Evolutionary conservation across 495 filamentous ascomycete genomes (phyloP).

Genomic region (Penicillium lividum): DNA sequence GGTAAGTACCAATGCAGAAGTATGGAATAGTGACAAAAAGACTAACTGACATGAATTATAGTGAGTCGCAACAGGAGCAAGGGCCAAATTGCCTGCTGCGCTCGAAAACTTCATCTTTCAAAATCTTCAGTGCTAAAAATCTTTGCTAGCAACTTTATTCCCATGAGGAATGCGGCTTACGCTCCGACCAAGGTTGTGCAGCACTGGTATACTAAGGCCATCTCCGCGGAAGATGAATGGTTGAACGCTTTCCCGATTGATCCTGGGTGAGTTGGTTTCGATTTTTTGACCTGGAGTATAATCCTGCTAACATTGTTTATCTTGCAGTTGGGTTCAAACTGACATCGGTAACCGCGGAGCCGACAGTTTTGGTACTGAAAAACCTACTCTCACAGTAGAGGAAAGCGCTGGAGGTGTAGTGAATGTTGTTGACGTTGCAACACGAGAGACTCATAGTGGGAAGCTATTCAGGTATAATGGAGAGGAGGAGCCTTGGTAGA

Average conservation of each 20-base stretch:
- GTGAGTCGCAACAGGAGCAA: neutral
- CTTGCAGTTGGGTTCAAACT: conserved; percentile 36
- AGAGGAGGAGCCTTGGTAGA: conserved; percentile 8
- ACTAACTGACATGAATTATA: neutral
- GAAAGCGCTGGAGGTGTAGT: conserved; percentile 39
- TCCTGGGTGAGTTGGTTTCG: conserved; percentile 15
- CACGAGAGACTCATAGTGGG: conserved; percentile 41
- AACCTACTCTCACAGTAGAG: conserved; percentile 31
- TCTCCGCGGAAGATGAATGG: conserved; percentile 42
- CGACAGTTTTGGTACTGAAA: conserved; percentile 30
- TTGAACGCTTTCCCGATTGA: conserved; percentile 34
- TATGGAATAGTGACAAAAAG: conserved; percentile 7
- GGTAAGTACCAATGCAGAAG: conserved; percentile 10
- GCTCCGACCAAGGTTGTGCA: conserved; percentile 36
- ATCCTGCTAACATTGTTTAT: neutral
- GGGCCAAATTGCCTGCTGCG: neutral
- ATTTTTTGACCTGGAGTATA: neutral
- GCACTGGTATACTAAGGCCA: conserved; percentile 40
- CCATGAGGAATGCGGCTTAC: conserved; percentile 38
- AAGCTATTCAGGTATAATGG: conserved; percentile 18
- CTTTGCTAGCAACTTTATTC: conserved; percentile 7
- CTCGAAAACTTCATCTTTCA: no score
- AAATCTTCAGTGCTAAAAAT: neutral
- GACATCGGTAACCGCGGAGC: conserved; percentile 48
- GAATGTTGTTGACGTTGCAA: conserved; percentile 33